Conservation (phyloP, 2,329 filamentous ascomycete species). For the Aspergillus quadricinctus region DNA sequence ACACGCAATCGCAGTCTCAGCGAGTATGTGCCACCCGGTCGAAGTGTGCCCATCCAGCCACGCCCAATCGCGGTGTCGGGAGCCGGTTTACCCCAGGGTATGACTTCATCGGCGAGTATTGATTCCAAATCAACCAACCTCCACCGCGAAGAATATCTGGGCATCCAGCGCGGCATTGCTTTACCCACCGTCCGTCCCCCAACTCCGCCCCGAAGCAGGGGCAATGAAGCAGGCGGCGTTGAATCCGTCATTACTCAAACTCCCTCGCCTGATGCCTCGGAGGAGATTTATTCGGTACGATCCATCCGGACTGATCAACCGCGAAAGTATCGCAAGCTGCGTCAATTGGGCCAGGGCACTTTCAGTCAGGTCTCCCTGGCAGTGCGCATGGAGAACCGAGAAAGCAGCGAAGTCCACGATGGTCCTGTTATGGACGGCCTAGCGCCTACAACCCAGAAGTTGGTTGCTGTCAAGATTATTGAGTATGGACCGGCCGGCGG, state of each 20-base stretch:
- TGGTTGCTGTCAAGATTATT: conserved; percentile 93
- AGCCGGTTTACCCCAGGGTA: conserved; percentile 43
- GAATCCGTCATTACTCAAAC: conserved; percentile 28
- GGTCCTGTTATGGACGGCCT: conserved; percentile 9
- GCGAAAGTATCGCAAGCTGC: conserved; percentile 73
- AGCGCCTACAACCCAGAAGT: conserved; percentile 56
- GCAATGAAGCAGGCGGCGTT: conserved; percentile 49
- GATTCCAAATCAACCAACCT: conserved; percentile 39
- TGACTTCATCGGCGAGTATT: conserved; percentile 47
- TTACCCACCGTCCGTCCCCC: conserved; percentile 59
- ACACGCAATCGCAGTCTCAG: conserved; percentile 77
- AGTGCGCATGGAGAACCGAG: conserved; percentile 64
- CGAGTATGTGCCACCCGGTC: conserved; percentile 74
- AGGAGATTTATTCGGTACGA: conserved; percentile 66
- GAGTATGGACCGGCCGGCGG: conserved; percentile 92
- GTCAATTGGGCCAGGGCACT: conserved; percentile 82
- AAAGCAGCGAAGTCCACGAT: conserved; percentile 24
- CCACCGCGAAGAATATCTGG: conserved; percentile 77
- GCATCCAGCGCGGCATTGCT: conserved; percentile 70
- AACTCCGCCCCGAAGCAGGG: conserved; percentile 74
- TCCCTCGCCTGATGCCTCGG: conserved; percentile 18
- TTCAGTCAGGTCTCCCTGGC: conserved; percentile 94
- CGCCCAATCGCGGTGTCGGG: conserved; percentile 71
- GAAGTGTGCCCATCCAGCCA: conserved; percentile 58
- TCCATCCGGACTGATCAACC: conserved; percentile 65